Base-by-base conservation (phyloP, 192 early-diverging fungal genomes). In the Chytriomyces sp. region DNA sequence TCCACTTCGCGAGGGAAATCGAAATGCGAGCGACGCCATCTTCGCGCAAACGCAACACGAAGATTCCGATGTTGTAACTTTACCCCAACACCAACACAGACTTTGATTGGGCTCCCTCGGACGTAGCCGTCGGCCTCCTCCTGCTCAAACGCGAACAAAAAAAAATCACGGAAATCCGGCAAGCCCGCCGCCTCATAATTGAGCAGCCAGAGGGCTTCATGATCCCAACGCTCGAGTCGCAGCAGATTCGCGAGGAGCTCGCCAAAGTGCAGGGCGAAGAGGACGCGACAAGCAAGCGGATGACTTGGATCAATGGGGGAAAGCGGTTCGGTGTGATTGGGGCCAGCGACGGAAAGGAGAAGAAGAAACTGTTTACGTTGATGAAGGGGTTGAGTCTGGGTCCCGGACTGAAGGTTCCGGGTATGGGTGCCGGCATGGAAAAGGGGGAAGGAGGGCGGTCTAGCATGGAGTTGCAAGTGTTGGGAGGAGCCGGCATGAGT, bases 21-120 rank as follows among this genome's bases (percentile, higher is more conserved):
- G n/a, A n/a, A n/a, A n/a, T n/a, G n/a, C n/a, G n/a, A n/a, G n/a
- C n/a, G n/a, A n/a, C n/a, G n/a, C n/a, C n/a, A n/a, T n/a, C n/a
- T n/a, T n/a, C n/a, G n/a, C n/a, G n/a, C n/a, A n/a, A n/a, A n/a
- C n/a, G n/a, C n/a, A n/a, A n/a, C n/a, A n/a, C n/a, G n/a, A n/a
- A n/a, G n/a, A n/a, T n/a, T n/a, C n/a, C n/a, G n/a, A n/a, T n/a
- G n/a, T n/a, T n/a, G n/a, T 64, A 0, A 3, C 0, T 58, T 58
- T 28, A 14, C 56, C 8, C 39, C 36, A 62, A 14, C 28, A 37
- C 14, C 17, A 37, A 59, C 36, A 32, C 55, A 59, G 81, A 82
- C 40, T 78, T 82, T n/a, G 81, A 82, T 62, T 82, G 81, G 81
- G 76, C 81, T 19, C 73, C 80, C 5, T 70, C 78, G 19, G 81